Evolutionary conservation across 2,329 filamentous ascomycete genomes (phyloP).

Genomic region (Samsoniella hepiali): DNA sequence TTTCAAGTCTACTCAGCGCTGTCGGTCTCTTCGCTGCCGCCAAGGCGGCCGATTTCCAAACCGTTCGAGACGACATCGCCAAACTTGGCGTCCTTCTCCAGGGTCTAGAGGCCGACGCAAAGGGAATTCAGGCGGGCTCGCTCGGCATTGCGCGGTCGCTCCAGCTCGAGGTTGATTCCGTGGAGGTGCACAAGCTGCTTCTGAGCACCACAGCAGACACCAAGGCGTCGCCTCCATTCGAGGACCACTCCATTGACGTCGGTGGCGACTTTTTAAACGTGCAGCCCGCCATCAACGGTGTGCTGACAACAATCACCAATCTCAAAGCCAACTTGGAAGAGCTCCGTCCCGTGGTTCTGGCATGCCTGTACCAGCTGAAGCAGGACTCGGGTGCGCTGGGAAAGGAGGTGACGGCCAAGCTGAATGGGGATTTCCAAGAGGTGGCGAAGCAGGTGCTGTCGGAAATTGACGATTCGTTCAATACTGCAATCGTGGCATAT

Average conservation of each 20-base stretch:
- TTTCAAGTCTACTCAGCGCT: neutral
- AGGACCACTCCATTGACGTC: constrained; percentile 12
- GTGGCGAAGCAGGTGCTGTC: constrained; percentile 5
- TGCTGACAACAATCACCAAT: neutral
- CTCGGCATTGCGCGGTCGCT: constrained; percentile 13
- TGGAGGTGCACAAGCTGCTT: constrained; percentile 9
- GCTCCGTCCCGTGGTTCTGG: constrained; percentile 4
- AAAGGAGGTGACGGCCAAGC: constrained; percentile 3
- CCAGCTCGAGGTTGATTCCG: constrained; percentile 13
- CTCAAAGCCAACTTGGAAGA: neutral
- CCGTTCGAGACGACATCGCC: constrained; percentile 14
- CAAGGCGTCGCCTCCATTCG: constrained; percentile 2
- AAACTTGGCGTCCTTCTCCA: constrained; percentile 9
- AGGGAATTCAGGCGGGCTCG: constrained; percentile 10
- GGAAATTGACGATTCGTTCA: constrained; percentile 12
- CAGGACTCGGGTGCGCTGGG: constrained; percentile 10
- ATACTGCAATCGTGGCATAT: constrained; percentile 8
- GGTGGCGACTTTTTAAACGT: constrained; percentile 15
- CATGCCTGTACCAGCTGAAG: constrained; percentile 10
- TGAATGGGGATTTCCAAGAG: constrained; percentile 9
- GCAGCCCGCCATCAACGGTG: constrained; percentile 7
- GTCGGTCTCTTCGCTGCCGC: neutral
- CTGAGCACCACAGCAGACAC: neutral
- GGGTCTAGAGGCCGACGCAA: neutral
- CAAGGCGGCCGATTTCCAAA: constrained; percentile 8